These are phyloP conservation scores for Chlamydomonas incerta DNA, from an alignment of 139 green algal species.

Conservation along the genomic window DNA sequence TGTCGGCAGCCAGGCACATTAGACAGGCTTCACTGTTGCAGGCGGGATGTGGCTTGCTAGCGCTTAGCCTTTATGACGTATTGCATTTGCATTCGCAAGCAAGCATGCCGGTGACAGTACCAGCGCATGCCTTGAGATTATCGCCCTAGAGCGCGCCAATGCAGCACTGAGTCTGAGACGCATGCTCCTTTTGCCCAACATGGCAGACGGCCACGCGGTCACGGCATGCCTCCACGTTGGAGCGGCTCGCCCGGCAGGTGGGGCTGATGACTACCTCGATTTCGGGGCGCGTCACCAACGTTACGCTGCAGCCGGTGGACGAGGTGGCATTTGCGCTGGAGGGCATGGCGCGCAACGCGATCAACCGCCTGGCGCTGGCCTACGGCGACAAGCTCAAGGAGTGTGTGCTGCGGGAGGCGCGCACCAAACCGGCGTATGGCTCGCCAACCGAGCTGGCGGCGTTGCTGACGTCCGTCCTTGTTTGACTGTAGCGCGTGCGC, in stretches of 20 bases:
- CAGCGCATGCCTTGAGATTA: too few relatives aligned
- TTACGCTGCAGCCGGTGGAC: constrained; percentile 49
- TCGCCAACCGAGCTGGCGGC: neutral
- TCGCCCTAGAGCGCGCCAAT: too few relatives aligned
- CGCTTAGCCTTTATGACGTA: too few relatives aligned
- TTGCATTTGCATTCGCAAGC: too few relatives aligned
- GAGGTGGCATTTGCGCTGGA: constrained; percentile 51
- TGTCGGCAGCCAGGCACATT: neutral
- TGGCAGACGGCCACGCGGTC: constrained; percentile 28
- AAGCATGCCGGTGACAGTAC: too few relatives aligned
- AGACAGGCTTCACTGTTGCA: too few relatives aligned
- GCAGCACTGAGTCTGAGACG: too few relatives aligned
- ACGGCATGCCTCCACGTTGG: neutral
- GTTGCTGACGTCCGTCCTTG: constrained; percentile 11
- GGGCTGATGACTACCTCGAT: constrained; percentile 9
- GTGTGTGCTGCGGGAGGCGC: constrained; percentile 36
- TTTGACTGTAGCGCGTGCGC: neutral
- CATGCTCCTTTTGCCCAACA: neutral
- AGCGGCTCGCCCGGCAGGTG: neutral
- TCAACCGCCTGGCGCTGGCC: constrained; percentile 37
- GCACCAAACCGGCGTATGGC: constrained; percentile 36
- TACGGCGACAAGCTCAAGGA: constrained; percentile 48
- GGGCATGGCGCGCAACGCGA: constrained; percentile 24
- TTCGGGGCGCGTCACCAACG: neutral
- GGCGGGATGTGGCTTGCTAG: too few relatives aligned